Evolutionary conservation across 345 rosid genomes (phyloP).

Genomic region (Eutrema yunnanense): DNA sequence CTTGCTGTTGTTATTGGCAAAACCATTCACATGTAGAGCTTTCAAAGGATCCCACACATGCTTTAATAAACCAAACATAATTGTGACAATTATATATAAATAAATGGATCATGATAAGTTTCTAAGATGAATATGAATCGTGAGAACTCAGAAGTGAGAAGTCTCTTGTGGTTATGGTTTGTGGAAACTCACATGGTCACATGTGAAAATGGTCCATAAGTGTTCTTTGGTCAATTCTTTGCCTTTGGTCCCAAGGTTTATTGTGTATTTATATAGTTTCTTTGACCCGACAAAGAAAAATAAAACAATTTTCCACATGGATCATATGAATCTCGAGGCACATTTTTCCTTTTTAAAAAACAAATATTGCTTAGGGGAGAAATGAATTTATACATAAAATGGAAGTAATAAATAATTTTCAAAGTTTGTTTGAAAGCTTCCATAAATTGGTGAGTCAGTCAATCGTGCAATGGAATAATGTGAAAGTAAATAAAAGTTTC

Average conservation of each 20-base stretch:
- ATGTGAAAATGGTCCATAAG: conserved; percentile 26
- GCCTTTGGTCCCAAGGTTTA: conserved; percentile 19
- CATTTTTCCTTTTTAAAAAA: not conserved
- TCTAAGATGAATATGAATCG: conserved; percentile 1
- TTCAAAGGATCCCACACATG: conserved; percentile 13
- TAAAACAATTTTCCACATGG: conserved; percentile 4
- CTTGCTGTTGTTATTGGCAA: conserved; percentile 8
- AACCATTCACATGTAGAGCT: conserved; percentile 17
- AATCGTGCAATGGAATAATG: not conserved
- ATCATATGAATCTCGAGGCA: conserved; percentile 24
- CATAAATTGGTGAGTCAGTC: not conserved
- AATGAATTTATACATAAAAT: not conserved
- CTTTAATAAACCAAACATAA: conserved; percentile 12
- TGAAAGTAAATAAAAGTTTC: not conserved
- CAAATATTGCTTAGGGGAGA: not conserved
- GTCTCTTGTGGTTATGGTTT: conserved; percentile 20
- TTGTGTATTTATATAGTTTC: conserved; percentile 8
- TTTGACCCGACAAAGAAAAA: conserved; percentile 3
- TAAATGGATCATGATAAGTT: not conserved
- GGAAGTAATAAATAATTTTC: not conserved
- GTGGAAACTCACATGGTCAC: conserved; percentile 28
- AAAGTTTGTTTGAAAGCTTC: not conserved
- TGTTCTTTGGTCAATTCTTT: conserved; percentile 24
- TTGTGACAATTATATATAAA: not conserved
- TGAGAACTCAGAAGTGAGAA: conserved; percentile 12